A percentile compares a stretch with the other conserved stretches of the same genome.
Evolutionary conservation across 495 filamentous ascomycete genomes (phyloP).

Genomic region (Penicillium diatomitis): DNA sequence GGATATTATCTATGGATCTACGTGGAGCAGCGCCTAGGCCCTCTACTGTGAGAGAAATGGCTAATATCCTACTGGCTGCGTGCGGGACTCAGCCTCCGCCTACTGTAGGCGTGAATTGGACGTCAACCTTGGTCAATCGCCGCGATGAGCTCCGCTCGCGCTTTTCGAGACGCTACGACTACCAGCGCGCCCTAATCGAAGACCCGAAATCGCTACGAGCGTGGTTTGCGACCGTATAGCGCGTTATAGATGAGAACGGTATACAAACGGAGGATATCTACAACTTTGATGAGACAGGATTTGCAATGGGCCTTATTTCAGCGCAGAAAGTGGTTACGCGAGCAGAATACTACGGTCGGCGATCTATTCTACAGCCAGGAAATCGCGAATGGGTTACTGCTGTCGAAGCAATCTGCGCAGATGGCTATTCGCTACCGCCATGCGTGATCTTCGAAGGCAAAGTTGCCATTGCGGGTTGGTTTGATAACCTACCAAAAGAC

Average conservation of each 20-base stretch:
- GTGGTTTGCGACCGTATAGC: slow-evolving; percentile 12
- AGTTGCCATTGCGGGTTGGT: neutral
- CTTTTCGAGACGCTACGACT: neutral
- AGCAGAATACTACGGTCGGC: neutral
- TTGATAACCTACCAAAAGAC: slow-evolving; percentile 5
- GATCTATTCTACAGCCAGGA: neutral
- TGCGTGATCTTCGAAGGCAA: slow-evolving; percentile 1
- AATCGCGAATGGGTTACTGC: neutral
- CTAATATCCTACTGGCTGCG: neutral
- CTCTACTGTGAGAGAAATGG: neutral
- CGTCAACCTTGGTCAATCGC: neutral
- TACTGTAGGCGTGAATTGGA: neutral
- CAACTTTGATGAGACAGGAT: slow-evolving; percentile 1
- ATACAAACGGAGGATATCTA: slow-evolving; percentile 2
- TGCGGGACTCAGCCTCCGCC: neutral
- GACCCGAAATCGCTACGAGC: neutral
- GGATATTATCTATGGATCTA: neutral
- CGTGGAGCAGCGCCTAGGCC: no score
- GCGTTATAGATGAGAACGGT: neutral
- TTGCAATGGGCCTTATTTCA: neutral
- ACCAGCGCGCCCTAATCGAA: neutral
- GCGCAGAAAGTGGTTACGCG: neutral
- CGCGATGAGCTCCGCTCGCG: neutral
- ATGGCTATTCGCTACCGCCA: slow-evolving; percentile 2
- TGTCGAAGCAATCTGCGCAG: slow-evolving; percentile 3